Conservation (phyloP, 2,329 filamentous ascomycete genomes). For the Xylaria sp. region DNA sequence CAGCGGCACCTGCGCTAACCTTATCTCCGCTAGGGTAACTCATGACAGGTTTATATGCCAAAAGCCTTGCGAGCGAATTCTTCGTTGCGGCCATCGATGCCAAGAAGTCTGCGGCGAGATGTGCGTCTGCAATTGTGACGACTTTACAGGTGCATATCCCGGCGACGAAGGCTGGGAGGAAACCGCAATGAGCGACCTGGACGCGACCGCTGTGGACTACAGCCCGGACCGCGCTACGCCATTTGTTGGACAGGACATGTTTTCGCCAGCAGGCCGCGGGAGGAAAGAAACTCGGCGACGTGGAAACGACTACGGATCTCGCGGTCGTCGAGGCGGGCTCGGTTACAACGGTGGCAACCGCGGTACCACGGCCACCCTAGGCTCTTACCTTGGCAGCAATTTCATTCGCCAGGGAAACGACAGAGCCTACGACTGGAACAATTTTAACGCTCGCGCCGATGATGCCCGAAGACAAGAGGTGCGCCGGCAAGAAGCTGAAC, state of each 20-base stretch:
- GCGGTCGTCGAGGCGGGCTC: conserved; percentile 8
- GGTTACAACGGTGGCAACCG: background rate
- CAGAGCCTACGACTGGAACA: conserved; percentile 9
- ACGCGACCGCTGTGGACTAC: background rate
- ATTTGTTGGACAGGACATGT: conserved; percentile 11
- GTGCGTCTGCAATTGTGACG: conserved; percentile 32
- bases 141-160: conserved; percentile 32
- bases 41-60: conserved; percentile 33
- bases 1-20: conserved; percentile 1
- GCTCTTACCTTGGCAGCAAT: background rate
- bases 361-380: background rate
- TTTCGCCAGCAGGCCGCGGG: conserved; percentile 3
- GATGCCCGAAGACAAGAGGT: conserved; percentile 17
- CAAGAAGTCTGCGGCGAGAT: conserved; percentile 31
- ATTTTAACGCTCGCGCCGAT: conserved; percentile 25
- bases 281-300: conserved; percentile 7
- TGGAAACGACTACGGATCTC: background rate
- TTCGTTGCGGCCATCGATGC: conserved; percentile 35
- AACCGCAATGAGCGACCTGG: background rate
- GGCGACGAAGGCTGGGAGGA: conserved; percentile 25
- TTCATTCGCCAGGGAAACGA: background rate
- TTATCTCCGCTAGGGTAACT: conserved; percentile 22
- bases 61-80: conserved; percentile 29
- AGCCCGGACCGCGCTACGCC: background rate
- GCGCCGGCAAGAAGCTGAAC: background rate